phyloP scores from a whole-genome alignment of 2,329 filamentous ascomycete species.

The Shiraia sp. region DNA sequence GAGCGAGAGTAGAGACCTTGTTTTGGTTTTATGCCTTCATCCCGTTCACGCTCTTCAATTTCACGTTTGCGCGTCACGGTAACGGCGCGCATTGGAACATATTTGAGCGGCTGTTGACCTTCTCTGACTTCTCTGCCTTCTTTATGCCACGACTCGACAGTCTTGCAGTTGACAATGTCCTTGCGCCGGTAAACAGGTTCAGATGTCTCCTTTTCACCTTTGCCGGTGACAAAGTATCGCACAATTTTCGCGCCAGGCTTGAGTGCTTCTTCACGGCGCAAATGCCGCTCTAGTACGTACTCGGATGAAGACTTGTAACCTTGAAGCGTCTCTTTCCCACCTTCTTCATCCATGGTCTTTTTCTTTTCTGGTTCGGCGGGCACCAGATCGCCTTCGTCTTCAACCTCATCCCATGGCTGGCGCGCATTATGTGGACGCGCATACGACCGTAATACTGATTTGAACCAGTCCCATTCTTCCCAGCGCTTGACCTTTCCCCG shows the following conservation, averaged over 20 bases:
- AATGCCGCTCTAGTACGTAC: slow-evolving; percentile 81
- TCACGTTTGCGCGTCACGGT: slow-evolving; percentile 86
- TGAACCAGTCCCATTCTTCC: slow-evolving; percentile 88
- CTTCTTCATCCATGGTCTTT: slow-evolving; percentile 71
- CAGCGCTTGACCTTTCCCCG: slow-evolving; percentile 77
- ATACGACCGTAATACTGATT: slow-evolving; percentile 76
- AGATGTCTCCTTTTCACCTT: slow-evolving; percentile 71
- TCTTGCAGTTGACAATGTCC: slow-evolving; percentile 85
- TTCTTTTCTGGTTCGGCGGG: slow-evolving; percentile 64
- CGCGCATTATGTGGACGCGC: slow-evolving; percentile 55
- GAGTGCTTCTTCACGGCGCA: slow-evolving; percentile 90
- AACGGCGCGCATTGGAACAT: slow-evolving; percentile 86
- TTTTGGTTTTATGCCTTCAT: slow-evolving; percentile 77
- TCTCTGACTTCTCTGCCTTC: slow-evolving; percentile 77
- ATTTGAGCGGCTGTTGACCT: slow-evolving; percentile 78
- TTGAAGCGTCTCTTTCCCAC: slow-evolving; percentile 76
- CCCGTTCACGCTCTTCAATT: slow-evolving; percentile 80
- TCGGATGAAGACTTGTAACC: slow-evolving; percentile 86
- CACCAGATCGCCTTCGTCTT: slow-evolving; percentile 77
- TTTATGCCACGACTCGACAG: slow-evolving; percentile 96
- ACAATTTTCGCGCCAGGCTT: slow-evolving; percentile 69
- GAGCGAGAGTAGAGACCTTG: slow-evolving; percentile 83
- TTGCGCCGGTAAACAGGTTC: slow-evolving; percentile 80
- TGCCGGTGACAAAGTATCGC: slow-evolving; percentile 74
- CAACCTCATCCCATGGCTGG: slow-evolving; percentile 75